Percentiles rank a stretch among this genome's conserved stretches.
phyloP scores from a whole-genome alignment of 2,329 filamentous ascomycete genomes.

The Chaetomium olivaceum region DNA sequence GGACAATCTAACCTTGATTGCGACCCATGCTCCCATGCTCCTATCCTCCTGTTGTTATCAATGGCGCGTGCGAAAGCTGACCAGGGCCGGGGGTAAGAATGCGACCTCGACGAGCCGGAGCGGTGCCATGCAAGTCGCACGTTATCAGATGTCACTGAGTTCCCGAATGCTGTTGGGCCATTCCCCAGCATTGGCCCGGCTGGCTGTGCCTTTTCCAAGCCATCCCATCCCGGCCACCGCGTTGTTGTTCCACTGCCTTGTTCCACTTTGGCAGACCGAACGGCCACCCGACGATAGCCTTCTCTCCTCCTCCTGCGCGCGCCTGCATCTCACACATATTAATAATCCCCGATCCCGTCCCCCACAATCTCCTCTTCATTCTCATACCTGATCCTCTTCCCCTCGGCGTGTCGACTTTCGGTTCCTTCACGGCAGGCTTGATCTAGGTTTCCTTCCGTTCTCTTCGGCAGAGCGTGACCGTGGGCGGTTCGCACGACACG shows the following conservation, averaged over 20 bases:
- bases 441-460: background rate
- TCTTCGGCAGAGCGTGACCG: background rate
- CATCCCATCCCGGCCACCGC: background rate
- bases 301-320: background rate
- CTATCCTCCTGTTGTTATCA: background rate
- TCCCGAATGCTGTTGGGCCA: background rate
- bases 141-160: conserved; percentile 1
- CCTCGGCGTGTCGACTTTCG: background rate
- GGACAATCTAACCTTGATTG: background rate
- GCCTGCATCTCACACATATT: conserved; percentile 11
- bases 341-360: background rate
- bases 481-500: background rate
- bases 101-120: background rate
- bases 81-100: background rate
- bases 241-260: background rate
- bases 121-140: background rate
- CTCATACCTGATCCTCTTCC: background rate
- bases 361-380: background rate
- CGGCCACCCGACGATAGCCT: conserved; percentile 1
- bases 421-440: background rate
- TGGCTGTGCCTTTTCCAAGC: background rate
- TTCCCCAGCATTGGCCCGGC: background rate
- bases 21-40: background rate
- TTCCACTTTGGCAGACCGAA: conserved; percentile 19
- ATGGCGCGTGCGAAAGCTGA: background rate